Evolutionary conservation across 2,329 filamentous ascomycete genomes (phyloP).

Genomic region (Alternaria sp.): DNA sequence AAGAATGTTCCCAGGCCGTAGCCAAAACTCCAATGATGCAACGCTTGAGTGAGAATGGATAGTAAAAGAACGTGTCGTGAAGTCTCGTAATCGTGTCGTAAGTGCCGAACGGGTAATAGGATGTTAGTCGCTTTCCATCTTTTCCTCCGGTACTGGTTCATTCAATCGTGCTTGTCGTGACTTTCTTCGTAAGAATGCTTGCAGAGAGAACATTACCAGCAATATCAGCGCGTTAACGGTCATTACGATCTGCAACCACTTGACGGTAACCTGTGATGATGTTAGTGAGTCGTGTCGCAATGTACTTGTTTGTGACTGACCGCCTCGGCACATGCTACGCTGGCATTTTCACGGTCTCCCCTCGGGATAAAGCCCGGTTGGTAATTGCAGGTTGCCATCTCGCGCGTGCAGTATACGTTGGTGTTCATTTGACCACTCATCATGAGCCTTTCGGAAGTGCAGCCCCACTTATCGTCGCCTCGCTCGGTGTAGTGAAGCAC

Average conservation of each 20-base stretch:
- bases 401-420: constrained; percentile 37
- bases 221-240: constrained; percentile 23
- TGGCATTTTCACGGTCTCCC: constrained; percentile 15
- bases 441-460: constrained; percentile 26
- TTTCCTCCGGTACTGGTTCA: not conserved
- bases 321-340: constrained; percentile 32
- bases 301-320: constrained; percentile 20
- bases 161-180: constrained; percentile 18
- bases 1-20: not conserved
- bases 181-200: constrained; percentile 30
- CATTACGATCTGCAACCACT: constrained; percentile 38
- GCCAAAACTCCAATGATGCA: constrained; percentile 7
- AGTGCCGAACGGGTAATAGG: not conserved
- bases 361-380: constrained; percentile 19
- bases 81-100: not conserved
- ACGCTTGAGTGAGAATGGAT: not conserved
- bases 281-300: not conserved
- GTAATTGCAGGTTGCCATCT: constrained; percentile 36
- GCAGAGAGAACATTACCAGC: constrained; percentile 29
- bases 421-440: constrained; percentile 30
- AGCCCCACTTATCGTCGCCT: constrained; percentile 32
- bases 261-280: constrained; percentile 25
- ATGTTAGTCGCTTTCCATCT: not conserved
- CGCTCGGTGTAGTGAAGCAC: constrained; percentile 34
- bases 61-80: not conserved